Evolutionary conservation across 2,329 filamentous ascomycete species (phyloP).

Genomic region (Didymella glomerata): DNA sequence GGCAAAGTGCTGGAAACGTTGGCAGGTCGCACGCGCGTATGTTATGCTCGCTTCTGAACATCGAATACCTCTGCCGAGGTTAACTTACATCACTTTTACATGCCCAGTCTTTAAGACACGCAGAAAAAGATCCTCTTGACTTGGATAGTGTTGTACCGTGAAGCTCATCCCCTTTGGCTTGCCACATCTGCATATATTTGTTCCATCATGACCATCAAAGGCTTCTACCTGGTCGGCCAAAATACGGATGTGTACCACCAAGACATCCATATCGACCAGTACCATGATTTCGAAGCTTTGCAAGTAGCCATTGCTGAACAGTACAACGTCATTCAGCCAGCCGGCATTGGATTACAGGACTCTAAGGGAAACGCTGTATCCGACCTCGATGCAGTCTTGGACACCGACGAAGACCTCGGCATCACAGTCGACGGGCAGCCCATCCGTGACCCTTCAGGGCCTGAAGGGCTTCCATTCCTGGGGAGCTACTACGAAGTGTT

Average conservation of each 20-base stretch:
- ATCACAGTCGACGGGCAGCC: not conserved
- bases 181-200: not conserved
- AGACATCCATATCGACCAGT: slow-evolving; percentile 28
- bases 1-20: not conserved
- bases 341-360: slow-evolving; percentile 26
- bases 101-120: not conserved
- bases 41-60: not conserved
- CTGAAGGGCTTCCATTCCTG: not conserved
- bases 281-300: slow-evolving; percentile 27
- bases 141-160: too few relatives aligned
- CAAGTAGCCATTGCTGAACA: slow-evolving; percentile 28
- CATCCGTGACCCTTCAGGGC: not conserved
- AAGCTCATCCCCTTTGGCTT: not conserved
- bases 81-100: not conserved
- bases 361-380: slow-evolving; percentile 19
- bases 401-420: slow-evolving; percentile 4
- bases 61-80: not conserved
- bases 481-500: not conserved
- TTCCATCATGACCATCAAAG: slow-evolving; percentile 28
- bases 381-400: slow-evolving; percentile 25
- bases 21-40: not conserved
- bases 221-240: slow-evolving; percentile 28
- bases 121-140: too few relatives aligned
- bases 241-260: slow-evolving; percentile 25
- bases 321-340: slow-evolving; percentile 25